phyloP scores from a whole-genome alignment of 257 asterid genomes.

The Apocynum venetum region DNA sequence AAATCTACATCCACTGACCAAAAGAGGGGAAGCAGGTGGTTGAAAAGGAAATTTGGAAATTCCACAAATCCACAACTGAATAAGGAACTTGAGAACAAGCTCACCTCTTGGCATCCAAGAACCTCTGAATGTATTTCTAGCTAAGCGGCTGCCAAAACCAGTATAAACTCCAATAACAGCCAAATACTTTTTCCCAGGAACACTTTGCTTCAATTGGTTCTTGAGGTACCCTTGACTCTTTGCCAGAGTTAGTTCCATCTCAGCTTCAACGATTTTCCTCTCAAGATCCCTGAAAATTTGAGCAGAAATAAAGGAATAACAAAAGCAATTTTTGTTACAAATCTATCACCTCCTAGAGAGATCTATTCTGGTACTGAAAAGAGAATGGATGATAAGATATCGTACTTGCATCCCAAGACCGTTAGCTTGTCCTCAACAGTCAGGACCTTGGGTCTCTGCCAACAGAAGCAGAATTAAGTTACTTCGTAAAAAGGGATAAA shows the following conservation, averaged over 20 bases:
- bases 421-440: constrained; percentile 81
- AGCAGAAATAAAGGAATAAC: background rate
- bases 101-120: constrained; percentile 83
- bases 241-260: constrained; percentile 87
- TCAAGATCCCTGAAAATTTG: constrained; percentile 53
- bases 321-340: background rate
- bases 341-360: background rate
- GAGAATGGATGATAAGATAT: constrained; percentile 24
- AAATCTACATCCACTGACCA: background rate
- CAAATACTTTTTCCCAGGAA: constrained; percentile 56
- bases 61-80: background rate
- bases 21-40: background rate
- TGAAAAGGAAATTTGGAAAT: background rate
- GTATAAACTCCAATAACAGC: constrained; percentile 91
- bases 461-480: constrained; percentile 23
- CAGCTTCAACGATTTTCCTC: constrained; percentile 73
- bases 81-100: background rate
- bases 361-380: constrained; percentile 8
- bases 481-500: background rate
- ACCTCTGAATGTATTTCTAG: constrained; percentile 68
- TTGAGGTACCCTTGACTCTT: constrained; percentile 92
- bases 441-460: constrained; percentile 75
- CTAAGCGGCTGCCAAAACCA: constrained; percentile 74
- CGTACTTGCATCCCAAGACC: constrained; percentile 87
- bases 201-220: constrained; percentile 53